phyloP scores from a whole-genome alignment of 768 basidiomycete genomes.

The Lanmaoa pseudosensibilis region DNA sequence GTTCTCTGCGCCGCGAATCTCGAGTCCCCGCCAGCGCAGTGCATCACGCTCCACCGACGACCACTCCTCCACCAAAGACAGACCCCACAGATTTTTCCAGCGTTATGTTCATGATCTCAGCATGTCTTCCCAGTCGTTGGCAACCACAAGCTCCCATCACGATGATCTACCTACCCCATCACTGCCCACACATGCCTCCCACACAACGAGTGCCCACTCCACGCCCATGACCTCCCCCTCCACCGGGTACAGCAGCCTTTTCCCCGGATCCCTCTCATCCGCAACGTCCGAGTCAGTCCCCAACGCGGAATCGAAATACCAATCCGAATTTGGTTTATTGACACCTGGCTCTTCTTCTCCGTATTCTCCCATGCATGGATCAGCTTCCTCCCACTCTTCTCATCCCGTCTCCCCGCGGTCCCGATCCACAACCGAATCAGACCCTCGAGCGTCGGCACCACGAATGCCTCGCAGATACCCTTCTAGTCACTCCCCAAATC shows the following conservation, averaged over 20 bases:
- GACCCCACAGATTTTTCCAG: constrained; percentile 11
- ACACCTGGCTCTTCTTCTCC: constrained; percentile 3
- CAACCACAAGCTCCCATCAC: constrained; percentile 6
- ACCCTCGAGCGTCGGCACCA: constrained; percentile 9
- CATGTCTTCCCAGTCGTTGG: constrained; percentile 23
- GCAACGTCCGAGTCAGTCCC: constrained; percentile 27
- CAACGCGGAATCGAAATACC: constrained; percentile 8
- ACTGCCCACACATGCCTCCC: neutral
- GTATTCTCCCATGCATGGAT: constrained; percentile 14
- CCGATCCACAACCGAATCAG: constrained; percentile 21
- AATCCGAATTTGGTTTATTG: constrained; percentile 20
- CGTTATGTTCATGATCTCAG: constrained; percentile 15
- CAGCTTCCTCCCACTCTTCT: constrained; percentile 16
- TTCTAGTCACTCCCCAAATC: neutral
- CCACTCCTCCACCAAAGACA: constrained; percentile 3
- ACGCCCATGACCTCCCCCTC: constrained; percentile 30
- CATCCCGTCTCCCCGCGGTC: constrained; percentile 15
- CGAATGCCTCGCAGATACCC: neutral
- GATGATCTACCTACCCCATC: constrained; percentile 12
- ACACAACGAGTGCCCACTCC: constrained; percentile 20
- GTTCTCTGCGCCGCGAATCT: constrained; percentile 3
- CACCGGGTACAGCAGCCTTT: constrained; percentile 19
- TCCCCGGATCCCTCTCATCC: constrained; percentile 24
- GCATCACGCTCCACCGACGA: constrained; percentile 24
- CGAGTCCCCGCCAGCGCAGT: constrained; percentile 12